Base-by-base conservation (phyloP, 139 green algal species). In the Dunaliella sp. region DNA sequence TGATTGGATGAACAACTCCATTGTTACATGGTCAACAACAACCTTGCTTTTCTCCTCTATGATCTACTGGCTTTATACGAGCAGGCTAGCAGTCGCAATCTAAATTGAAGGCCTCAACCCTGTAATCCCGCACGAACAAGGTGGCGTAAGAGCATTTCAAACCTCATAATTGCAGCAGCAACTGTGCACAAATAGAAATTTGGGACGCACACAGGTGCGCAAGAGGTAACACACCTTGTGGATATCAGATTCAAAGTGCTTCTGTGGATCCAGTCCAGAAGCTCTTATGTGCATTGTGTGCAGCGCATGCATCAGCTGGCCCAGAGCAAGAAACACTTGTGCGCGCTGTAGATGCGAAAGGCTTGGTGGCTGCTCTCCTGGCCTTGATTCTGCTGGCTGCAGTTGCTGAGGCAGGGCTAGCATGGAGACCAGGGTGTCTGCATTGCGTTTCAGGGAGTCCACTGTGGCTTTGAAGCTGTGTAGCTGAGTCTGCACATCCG, bases 271-370 rank as follows among this genome's bases (percentile, higher is more conserved):
- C 48, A 65, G 48, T 16, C 48, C 48, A 65, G 7, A 65, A 65
- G 76, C 34, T 2, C n/a, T 36, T 1, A 81, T 37, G 76, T 81
- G 76, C 76, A 81, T 30, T 31, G 28, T 36, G 30, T 81, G 33
- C 30, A 81, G 76, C 12, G 76, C n/a, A 37, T 81, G 76, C 76
- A 81, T 34, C 1, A 34, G n/a, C 33, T 81, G 76, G 76, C n/a
- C 76, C 76, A 81, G 31, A 24, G 76, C 76, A 28, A 38, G 7
- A 30, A 81, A 21, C 76, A 12, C 76, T 34, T 37, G 12, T 31
- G 76, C 76, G n/a, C 76, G 30, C n/a, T 81, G 25, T 31, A 81
- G 12, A 24, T 33, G 76, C 30, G 33, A 28, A 2, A 81, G 12
- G n/a, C n/a, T n/a, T 2, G 76, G 31, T 1, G 7, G 48, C 48